These are phyloP conservation scores for Nakaseomyces bracarensis DNA, from an alignment of 1,139 yeast genomes.

Conservation along the genomic window DNA sequence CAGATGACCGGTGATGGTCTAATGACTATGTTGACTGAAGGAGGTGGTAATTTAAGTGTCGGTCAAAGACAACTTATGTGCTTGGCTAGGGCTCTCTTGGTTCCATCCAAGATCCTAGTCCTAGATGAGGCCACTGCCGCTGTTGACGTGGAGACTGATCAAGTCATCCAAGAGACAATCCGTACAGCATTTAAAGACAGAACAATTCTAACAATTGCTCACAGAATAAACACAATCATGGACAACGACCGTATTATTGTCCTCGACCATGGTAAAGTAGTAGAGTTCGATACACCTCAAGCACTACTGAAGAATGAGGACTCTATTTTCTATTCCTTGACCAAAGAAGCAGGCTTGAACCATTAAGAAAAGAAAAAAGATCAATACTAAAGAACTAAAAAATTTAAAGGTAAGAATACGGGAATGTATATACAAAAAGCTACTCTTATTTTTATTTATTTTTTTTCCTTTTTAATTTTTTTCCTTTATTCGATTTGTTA, in stretches of 20 bases:
- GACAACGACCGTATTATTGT: conserved; percentile 87
- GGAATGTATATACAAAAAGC: no score
- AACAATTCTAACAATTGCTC: conserved; percentile 91
- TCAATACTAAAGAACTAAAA: background rate
- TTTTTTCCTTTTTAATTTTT: no score
- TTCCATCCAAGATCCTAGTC: conserved; percentile 69
- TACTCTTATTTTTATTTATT: no score
- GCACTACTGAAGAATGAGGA: conserved; percentile 56
- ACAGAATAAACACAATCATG: conserved; percentile 84
- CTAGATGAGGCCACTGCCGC: conserved; percentile 98
- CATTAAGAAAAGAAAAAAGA: background rate
- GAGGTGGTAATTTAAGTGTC: conserved; percentile 80
- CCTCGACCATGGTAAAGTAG: conserved; percentile 73
- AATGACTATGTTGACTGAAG: conserved; percentile 61
- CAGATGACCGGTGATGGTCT: conserved; percentile 53
- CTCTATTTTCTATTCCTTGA: conserved; percentile 69
- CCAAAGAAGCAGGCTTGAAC: conserved; percentile 43
- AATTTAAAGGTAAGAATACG: no score
- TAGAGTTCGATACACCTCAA: conserved; percentile 78
- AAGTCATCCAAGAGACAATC: conserved; percentile 78
- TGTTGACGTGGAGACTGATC: conserved; percentile 92
- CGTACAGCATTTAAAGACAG: conserved; percentile 77
- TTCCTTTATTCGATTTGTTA: no score
- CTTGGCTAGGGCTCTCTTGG: conserved; percentile 76
- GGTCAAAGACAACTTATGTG: conserved; percentile 93